Evolutionary conservation across 208 protist genomes (phyloP), one percentile per base, ranked within the genome.

Genomic region (Crithidia thermophila): DNA sequence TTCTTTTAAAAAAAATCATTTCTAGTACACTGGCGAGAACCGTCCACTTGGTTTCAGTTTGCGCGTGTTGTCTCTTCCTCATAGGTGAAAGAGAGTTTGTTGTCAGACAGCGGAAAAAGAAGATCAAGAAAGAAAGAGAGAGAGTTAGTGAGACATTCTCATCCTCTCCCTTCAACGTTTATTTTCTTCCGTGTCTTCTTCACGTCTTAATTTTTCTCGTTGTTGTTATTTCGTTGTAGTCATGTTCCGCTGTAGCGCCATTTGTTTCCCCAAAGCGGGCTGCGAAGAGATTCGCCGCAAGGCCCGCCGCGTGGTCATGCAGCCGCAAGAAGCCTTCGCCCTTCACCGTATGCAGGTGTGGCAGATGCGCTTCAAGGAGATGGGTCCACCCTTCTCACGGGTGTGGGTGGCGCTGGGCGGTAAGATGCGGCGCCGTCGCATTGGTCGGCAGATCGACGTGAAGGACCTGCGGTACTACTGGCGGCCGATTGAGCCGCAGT

Each of bases 401-500:
- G 90, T 95, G 57, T 95, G 90, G 88, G 90, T 95, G 13, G 90
- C 90, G 21, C 85, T 95, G 8, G 90, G 90, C 23, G 90, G 90
- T 2, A 95, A 95, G 69, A 95, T 95, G 90, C 85, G 90, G 28
- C 90, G 87, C n/a, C 85, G 90, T 5, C 90, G 90, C 45, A 89
- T 95, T 72, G 90, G 90, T 0, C 83, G 88, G 16, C 87, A 95
- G 57, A 87, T 92, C 30, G 90, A 95, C 56, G 81, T 95, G 49
- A 95, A 95, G 72, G 90, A 95, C 62, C 57, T 86, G 78, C 85
- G 90, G 13, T 95, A 93, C 79, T 95, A 95, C 76, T 95, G 90
- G 88, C 71, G 90, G 7, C 90, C 90, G 20, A 95, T 95, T 43
- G 90, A 95, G 72, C 90, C 90, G 25, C 87, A 94, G 80, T 95